These are phyloP conservation scores for Hemileia vastatrix DNA, from an alignment of 1,284 basidiomycete species.

Conservation along the genomic window DNA sequence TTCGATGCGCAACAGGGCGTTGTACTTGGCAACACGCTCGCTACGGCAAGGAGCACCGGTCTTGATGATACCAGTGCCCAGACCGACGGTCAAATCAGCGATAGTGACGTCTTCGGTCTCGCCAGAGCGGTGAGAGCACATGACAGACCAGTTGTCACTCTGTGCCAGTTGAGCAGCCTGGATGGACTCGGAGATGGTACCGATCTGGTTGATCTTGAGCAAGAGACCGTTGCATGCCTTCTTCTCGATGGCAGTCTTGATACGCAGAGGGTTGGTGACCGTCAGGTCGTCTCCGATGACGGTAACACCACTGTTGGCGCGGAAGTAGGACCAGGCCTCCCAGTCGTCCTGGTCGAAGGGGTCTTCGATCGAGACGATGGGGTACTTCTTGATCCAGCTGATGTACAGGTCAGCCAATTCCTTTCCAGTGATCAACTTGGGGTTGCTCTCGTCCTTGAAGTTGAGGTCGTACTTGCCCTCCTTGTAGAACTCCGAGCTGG, in stretches of 20 bases:
- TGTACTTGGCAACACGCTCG: slow-evolving; percentile 77
- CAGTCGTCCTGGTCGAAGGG: slow-evolving; percentile 99
- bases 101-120: slow-evolving; percentile 85
- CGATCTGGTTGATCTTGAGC: slow-evolving; percentile 98
- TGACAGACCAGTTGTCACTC: slow-evolving; percentile 94
- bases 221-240: slow-evolving; percentile 98
- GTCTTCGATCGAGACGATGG: slow-evolving; percentile 94
- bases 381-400: slow-evolving; percentile 75
- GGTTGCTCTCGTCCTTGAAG: slow-evolving; percentile 52
- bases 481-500: slow-evolving; percentile 99
- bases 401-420: slow-evolving; percentile 92
- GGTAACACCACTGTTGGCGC: slow-evolving; percentile 59
- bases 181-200: slow-evolving; percentile 97
- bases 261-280: slow-evolving; percentile 92
- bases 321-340: slow-evolving; percentile 94
- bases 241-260: slow-evolving; percentile 98
- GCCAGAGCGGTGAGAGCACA: slow-evolving; percentile 98
- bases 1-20: too few species aligned
- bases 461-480: slow-evolving; percentile 99
- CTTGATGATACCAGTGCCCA: slow-evolving; percentile 92
- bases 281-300: slow-evolving; percentile 91
- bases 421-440: slow-evolving; percentile 77
- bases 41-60: slow-evolving; percentile 88
- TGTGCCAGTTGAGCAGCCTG: slow-evolving; percentile 93
- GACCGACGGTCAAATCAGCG: slow-evolving; percentile 88